phyloP scores from a whole-genome alignment of 257 asterid species.

The Plantago elongata region DNA sequence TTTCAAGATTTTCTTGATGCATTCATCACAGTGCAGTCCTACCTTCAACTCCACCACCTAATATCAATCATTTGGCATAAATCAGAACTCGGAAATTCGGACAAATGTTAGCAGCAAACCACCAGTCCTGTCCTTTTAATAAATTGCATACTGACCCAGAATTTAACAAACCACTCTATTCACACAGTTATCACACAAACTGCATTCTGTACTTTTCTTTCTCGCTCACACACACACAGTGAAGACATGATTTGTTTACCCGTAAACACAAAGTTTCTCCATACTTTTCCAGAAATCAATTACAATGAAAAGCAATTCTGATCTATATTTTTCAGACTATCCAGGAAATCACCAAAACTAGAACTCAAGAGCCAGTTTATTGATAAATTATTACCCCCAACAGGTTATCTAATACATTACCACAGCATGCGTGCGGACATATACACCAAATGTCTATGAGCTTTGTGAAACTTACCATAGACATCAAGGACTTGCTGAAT shows the following conservation, averaged over 20 bases:
- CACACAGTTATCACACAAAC: neutral
- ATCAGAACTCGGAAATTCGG: neutral
- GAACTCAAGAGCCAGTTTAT: no score
- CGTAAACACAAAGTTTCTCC: neutral
- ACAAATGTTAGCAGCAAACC: neutral
- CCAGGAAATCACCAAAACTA: neutral
- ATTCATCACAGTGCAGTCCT: constrained; percentile 80
- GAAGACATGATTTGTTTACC: neutral
- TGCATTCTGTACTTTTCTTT: neutral
- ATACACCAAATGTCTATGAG: neutral
- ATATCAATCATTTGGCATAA: constrained; percentile 7
- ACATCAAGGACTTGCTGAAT: constrained; percentile 25
- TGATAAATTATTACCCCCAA: neutral
- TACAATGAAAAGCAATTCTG: neutral
- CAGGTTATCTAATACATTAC: neutral
- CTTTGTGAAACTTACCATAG: constrained; percentile 53
- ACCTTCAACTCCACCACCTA: constrained; percentile 88
- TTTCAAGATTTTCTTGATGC: constrained; percentile 87
- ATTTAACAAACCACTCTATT: neutral
- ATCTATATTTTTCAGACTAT: neutral
- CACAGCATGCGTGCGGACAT: neutral
- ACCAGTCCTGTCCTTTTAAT: neutral
- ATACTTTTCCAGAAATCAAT: neutral
- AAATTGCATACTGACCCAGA: neutral
- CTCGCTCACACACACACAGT: neutral